Evolutionary conservation across 2,329 filamentous ascomycete genomes (phyloP).

Genomic region (Fusarium pseudonygamai): DNA sequence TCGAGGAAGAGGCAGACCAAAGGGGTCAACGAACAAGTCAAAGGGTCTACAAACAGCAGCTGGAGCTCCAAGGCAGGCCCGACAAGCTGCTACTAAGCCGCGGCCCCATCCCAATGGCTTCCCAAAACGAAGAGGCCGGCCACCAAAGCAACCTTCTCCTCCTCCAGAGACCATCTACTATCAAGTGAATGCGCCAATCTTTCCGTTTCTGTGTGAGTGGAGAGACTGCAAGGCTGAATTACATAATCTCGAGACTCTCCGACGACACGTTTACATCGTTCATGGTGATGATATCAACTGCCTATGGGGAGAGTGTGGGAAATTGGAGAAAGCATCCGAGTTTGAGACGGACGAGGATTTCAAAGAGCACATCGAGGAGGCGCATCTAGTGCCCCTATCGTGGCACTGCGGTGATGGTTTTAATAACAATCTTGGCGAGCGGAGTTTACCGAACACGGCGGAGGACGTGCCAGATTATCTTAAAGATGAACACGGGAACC

Average conservation of each 20-base stretch:
- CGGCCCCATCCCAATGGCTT: constrained; percentile 39
- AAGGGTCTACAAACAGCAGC: constrained; percentile 37
- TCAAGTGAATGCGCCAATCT: constrained; percentile 54
- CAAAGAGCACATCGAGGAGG: constrained; percentile 60
- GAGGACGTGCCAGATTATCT: constrained; percentile 59
- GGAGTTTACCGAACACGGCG: constrained; percentile 26
- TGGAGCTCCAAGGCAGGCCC: constrained; percentile 33
- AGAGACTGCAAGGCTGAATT: constrained; percentile 66
- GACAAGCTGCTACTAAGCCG: constrained; percentile 41
- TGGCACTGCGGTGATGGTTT: constrained; percentile 71
- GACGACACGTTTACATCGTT: constrained; percentile 61
- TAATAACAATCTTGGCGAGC: constrained; percentile 49
- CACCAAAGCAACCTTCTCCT: constrained; percentile 51
- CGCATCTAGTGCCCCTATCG: constrained; percentile 62
- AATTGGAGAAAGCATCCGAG: constrained; percentile 34
- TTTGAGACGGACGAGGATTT: constrained; percentile 54
- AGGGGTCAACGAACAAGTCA: constrained; percentile 53
- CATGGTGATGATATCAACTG: constrained; percentile 53
- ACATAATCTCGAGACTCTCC: constrained; percentile 69
- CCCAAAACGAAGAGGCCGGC: constrained; percentile 55
- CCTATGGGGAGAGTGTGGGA: constrained; percentile 47
- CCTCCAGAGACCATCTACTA: constrained; percentile 55
- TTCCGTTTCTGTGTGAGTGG: constrained; percentile 70
- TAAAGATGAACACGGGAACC: constrained; percentile 60
- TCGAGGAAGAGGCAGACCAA: constrained; percentile 55